Evolutionary conservation across 2,329 filamentous ascomycete species (phyloP).

Genomic region (Neofusicoccum cordaticola): DNA sequence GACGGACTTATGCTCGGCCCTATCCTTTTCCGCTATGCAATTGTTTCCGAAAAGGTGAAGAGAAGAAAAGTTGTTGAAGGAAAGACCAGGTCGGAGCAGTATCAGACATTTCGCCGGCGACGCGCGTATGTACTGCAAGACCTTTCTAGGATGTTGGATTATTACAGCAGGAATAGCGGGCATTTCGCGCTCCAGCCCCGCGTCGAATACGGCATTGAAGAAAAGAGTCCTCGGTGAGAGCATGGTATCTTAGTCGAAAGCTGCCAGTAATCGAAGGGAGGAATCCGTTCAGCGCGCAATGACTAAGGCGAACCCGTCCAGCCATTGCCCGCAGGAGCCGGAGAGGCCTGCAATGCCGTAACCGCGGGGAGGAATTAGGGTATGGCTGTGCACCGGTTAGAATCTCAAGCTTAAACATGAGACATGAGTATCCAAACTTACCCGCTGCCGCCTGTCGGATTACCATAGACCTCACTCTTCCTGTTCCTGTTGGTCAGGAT

Average conservation of each 20-base stretch:
- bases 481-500: constrained; percentile 86
- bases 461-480: constrained; percentile 81
- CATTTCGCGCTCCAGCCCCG: not conserved
- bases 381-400: constrained; percentile 60
- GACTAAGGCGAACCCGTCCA: constrained; percentile 83
- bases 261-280: not conserved
- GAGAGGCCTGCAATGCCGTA: constrained; percentile 86
- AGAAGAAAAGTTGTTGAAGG: not conserved
- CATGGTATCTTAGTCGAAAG: not conserved
- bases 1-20: constrained; percentile 7
- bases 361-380: constrained; percentile 81
- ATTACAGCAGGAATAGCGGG: not conserved
- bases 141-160: not conserved
- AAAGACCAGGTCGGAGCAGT: not conserved
- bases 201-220: not conserved
- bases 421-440: constrained; percentile 50
- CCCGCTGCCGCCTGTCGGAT: constrained; percentile 74
- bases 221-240: not conserved
- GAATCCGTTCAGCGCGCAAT: constrained; percentile 58
- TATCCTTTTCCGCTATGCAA: constrained; percentile 8
- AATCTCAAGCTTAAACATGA: not conserved
- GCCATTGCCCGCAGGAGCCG: constrained; percentile 75
- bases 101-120: not conserved
- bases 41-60: not conserved
- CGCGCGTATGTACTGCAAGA: not conserved